phyloP scores from a whole-genome alignment of 2,329 filamentous ascomycete species.

The Arthrobotrys sinensis region DNA sequence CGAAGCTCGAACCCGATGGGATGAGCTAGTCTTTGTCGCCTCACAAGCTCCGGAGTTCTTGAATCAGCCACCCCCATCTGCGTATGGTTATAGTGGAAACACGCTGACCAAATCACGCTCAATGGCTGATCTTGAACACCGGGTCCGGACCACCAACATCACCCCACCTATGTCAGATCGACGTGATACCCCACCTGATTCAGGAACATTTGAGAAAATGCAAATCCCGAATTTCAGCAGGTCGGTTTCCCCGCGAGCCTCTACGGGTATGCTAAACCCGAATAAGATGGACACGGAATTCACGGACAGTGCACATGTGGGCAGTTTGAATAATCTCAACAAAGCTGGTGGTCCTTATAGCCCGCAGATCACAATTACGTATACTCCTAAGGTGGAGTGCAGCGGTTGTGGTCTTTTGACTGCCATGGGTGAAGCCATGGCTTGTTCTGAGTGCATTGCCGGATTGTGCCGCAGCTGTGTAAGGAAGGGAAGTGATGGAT shows the following conservation, averaged over 20 bases:
- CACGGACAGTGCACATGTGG: conserved; percentile 37
- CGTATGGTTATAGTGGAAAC: conserved; percentile 57
- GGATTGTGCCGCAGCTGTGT: conserved; percentile 59
- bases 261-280: conserved; percentile 55
- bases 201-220: conserved; percentile 62
- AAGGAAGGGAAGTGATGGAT: conserved; percentile 58
- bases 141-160: conserved; percentile 59
- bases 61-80: conserved; percentile 56
- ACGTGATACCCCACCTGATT: conserved; percentile 58
- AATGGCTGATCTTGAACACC: conserved; percentile 60
- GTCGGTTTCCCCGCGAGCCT: conserved; percentile 57
- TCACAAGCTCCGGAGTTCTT: conserved; percentile 58
- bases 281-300: conserved; percentile 59
- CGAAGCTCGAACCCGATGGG: conserved; percentile 57
- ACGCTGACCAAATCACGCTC: conserved; percentile 59
- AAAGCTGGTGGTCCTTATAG: conserved; percentile 55
- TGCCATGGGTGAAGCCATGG: conserved; percentile 57
- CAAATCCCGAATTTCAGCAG: conserved; percentile 60
- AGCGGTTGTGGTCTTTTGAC: conserved; percentile 55
- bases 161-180: conserved; percentile 60
- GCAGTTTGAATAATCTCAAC: conserved; percentile 50
- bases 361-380: conserved; percentile 60
- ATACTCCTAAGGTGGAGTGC: conserved; percentile 60
- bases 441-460: conserved; percentile 60
- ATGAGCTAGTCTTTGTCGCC: conserved; percentile 58